phyloP scores from a whole-genome alignment of 2,329 filamentous ascomycete species.

The Trichoderma hamatum region DNA sequence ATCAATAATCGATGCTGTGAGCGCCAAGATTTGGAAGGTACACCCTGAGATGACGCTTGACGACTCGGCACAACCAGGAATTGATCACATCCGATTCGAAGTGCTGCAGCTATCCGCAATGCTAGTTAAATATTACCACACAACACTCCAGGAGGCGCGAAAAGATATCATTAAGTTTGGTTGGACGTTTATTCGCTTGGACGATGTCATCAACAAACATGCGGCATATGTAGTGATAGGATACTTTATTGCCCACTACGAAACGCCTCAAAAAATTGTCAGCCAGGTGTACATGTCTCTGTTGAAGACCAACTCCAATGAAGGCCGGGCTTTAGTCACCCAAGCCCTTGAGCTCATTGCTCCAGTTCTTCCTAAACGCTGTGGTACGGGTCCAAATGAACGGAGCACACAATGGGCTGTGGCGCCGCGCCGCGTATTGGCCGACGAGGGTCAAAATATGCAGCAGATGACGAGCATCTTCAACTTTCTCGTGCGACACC shows the following conservation, averaged over 20 bases:
- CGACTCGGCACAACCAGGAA: constrained; percentile 79
- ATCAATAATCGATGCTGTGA: constrained; percentile 84
- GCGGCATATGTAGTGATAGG: constrained; percentile 95
- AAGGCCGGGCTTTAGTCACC: constrained; percentile 87
- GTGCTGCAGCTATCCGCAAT: constrained; percentile 92
- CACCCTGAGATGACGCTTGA: constrained; percentile 81
- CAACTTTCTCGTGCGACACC: constrained; percentile 91
- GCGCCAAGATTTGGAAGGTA: constrained; percentile 91
- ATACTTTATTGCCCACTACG: constrained; percentile 96
- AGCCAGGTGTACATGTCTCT: constrained; percentile 93
- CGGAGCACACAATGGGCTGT: constrained; percentile 84
- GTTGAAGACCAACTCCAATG: constrained; percentile 90
- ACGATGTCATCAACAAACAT: constrained; percentile 99
- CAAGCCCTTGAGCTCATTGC: constrained; percentile 94
- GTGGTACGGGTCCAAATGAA: constrained; percentile 68
- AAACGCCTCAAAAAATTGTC: constrained; percentile 94
- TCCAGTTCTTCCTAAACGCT: constrained; percentile 87
- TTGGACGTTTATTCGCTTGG: constrained; percentile 97
- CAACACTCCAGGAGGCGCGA: constrained; percentile 82
- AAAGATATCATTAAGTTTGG: constrained; percentile 99
- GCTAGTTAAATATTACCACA: constrained; percentile 91
- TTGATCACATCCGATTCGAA: constrained; percentile 96
- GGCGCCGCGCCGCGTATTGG: constrained; percentile 84
- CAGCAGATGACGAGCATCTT: constrained; percentile 98
- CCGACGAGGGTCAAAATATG: constrained; percentile 91